Evolutionary conservation across 139 green algal genomes (phyloP).

Genomic region (Asterochloris sp.): DNA sequence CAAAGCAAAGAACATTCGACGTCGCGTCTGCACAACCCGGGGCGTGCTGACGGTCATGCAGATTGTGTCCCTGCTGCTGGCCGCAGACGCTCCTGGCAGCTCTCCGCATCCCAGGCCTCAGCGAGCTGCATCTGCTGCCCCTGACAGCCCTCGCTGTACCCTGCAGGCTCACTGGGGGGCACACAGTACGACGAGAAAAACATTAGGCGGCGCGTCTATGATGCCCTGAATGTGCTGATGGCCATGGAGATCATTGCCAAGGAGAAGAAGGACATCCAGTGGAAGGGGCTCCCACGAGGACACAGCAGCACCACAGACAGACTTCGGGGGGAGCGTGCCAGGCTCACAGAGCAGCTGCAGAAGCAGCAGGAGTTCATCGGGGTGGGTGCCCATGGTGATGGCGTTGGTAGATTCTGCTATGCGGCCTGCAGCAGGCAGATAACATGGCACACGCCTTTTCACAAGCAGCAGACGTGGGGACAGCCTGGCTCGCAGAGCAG

Average conservation of each 20-base stretch:
- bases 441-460: background rate
- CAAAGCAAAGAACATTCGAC: too few species aligned
- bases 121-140: background rate
- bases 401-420: background rate
- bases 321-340: slow-evolving; percentile 33
- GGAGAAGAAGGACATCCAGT: slow-evolving; percentile 88
- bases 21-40: too few species aligned
- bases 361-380: slow-evolving; percentile 38
- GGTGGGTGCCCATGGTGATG: slow-evolving; percentile 4
- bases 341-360: slow-evolving; percentile 16
- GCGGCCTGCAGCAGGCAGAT: background rate
- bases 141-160: background rate
- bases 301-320: slow-evolving; percentile 17
- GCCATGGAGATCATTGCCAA: slow-evolving; percentile 92
- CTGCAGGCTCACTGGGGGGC: slow-evolving; percentile 30
- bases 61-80: too few species aligned
- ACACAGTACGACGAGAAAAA: slow-evolving; percentile 86
- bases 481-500: background rate
- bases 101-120: too few species aligned
- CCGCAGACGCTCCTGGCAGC: too few species aligned
- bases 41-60: too few species aligned
- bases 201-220: slow-evolving; percentile 92
- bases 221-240: slow-evolving; percentile 97
- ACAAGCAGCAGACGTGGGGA: background rate
- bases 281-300: slow-evolving; percentile 61